Evolutionary conservation across 2,329 filamentous ascomycete species (phyloP), one percentile per base, ranked within the genome.

Genomic region (Apiospora aurea): DNA sequence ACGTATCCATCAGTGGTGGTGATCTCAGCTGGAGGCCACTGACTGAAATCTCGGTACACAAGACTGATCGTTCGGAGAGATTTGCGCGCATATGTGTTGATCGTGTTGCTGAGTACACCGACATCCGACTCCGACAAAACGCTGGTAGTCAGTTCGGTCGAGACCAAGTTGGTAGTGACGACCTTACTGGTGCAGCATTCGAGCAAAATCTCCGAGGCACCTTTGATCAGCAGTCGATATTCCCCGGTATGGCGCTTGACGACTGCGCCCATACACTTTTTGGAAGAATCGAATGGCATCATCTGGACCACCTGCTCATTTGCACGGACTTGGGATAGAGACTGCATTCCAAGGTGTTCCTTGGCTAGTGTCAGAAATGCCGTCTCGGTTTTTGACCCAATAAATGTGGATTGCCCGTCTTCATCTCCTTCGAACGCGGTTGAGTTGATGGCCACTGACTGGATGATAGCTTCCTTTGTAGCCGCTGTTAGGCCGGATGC

Each of bases 11-110:
- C 91, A 72, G 90, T 85, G 29, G 83, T 85, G 8, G 77, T 75
- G 4, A 93, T 90, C 73, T 92, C 91, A 74, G 92, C 89, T 44
- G 86, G 91, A 41, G 92, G 92, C 92, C 92, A 94, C 73, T 83
- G 85, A 51, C 91, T 85, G 74, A 93, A 94, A 74, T 95, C 93
- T 71, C 89, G 89, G 81, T 94, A 94, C 11, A 93, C 87, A 72
- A 94, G 86, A 53, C 89, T 92, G 74, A 95, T 94, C 0, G 92
- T 95, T 67, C 93, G 90, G 18, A 95, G 87, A 16, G 93, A 94
- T 46, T 90, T 85, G 5, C 86, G 87, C 5, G 90, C 90, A 75
- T 92, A 92, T 13, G 87, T 85, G 24, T 88, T 87, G 75, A 92
- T 92, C 67, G 89, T 82, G 29, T 85, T 82, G 53, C 82, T 83